A percentile compares a stretch with the other conserved stretches of the same genome.
phyloP scores from a whole-genome alignment of 148 eudicot species.

The Euryodendron excelsum region DNA sequence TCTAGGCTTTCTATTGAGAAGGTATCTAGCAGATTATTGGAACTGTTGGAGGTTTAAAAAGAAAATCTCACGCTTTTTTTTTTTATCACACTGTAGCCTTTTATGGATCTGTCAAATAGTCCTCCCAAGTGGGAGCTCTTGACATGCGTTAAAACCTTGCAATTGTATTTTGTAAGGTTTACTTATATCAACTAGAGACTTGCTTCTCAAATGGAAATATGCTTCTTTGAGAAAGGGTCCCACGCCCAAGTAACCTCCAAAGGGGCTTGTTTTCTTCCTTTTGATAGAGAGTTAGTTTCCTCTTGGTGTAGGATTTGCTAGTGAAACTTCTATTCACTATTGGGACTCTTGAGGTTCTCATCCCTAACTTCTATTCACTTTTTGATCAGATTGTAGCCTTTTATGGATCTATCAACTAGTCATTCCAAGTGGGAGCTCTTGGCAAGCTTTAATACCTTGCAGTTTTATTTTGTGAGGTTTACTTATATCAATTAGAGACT shows the following conservation, averaged over 20 bases:
- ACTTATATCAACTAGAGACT: no score
- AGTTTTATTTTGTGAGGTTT: no score
- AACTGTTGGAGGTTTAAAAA: not conserved
- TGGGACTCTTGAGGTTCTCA: not conserved
- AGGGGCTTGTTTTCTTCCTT: not conserved
- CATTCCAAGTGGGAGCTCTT: no score
- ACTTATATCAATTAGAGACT: no score
- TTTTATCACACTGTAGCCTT: not conserved
- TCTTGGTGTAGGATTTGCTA: not conserved
- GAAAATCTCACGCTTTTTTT: not conserved
- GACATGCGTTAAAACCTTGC: no score
- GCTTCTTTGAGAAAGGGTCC: not conserved
- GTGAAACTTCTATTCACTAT: no score
- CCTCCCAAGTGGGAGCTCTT: no score
- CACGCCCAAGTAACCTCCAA: no score
- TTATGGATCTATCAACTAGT: not conserved
- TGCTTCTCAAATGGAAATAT: not conserved
- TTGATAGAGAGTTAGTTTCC: not conserved
- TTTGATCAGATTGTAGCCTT: not conserved
- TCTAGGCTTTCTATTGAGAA: not conserved
- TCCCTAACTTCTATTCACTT: not conserved
- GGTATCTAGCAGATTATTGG: not conserved
- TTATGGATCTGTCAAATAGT: not conserved
- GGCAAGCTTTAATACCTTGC: no score
- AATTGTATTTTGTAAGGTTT: no score